These are phyloP conservation scores for Marchantia polymorpha DNA, from an alignment of 225 moss, liverwort and hornwort genomes.

Conservation along the genomic window DNA sequence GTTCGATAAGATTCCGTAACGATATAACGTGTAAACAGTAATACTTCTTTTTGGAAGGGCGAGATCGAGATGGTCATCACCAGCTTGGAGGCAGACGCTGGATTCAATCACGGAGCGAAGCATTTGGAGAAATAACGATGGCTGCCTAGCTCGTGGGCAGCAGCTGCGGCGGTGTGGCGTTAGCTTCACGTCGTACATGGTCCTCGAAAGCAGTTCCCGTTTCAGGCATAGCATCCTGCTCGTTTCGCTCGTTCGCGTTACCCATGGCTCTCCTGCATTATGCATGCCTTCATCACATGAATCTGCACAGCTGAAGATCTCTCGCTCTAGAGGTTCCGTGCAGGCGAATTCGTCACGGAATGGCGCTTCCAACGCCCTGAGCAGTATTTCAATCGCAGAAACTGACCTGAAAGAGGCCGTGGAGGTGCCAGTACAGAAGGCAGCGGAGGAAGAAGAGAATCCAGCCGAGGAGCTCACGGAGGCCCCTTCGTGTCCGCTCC, in stretches of 20 bases:
- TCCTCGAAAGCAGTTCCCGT: background rate
- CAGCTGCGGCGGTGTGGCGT: background rate
- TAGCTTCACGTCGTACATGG: background rate
- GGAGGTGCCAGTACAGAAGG: background rate
- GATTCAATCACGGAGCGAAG: too few relatives aligned
- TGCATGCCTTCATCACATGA: too few relatives aligned
- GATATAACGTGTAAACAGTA: too few relatives aligned
- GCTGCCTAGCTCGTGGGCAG: too few relatives aligned
- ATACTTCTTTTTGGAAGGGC: too few relatives aligned
- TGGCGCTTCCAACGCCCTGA: slow-evolving; percentile 14
- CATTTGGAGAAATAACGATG: too few relatives aligned
- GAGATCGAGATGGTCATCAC: too few relatives aligned
- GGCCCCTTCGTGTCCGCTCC: slow-evolving; percentile 66
- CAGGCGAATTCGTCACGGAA: slow-evolving; percentile 7
- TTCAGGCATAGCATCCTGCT: background rate
- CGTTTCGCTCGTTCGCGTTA: background rate
- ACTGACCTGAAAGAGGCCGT: background rate
- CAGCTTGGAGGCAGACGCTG: too few relatives aligned
- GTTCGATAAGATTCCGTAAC: too few relatives aligned
- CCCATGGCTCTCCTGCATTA: background rate
- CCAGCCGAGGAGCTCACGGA: slow-evolving; percentile 12
- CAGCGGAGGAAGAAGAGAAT: background rate
- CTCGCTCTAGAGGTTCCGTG: background rate
- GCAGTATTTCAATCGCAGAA: background rate
- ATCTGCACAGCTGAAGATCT: too few relatives aligned